Base-by-base conservation (phyloP, 129 eudicot species). In the Arctium lappa region DNA sequence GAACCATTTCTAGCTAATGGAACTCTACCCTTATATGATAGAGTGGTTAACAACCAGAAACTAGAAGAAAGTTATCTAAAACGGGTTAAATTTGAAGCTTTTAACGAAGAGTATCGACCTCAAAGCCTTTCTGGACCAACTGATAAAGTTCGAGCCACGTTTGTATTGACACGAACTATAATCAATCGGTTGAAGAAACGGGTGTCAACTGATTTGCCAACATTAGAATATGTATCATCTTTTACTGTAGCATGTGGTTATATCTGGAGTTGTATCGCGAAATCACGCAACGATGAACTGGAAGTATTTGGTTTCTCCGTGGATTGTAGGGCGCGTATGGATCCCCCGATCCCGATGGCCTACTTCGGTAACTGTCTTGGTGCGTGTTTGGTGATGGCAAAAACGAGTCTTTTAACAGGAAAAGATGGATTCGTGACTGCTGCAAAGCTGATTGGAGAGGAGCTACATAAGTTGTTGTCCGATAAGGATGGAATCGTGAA, bases 61-160 rank as follows among this genome's bases (percentile, higher is more conserved):
- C 85, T 76, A 4, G 65, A 34, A 2, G 66, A 62, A 62, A 29
- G 48, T 16, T 42, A 10, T 69, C n/a, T 81, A 12, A 81, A 63
- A 1, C 16, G 2, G 12, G 60, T 2, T 1, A 39, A 40, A 27
- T 15, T 60, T 33, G 44, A 74, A 62, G 3, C 2, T n/a, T 44
- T 68, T 36, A 79, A 37, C 5, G 76, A 71, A 32, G 16, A 74
- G 16, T 74, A 81, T 32, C 44, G 81, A 18, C 39, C 4, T 2
- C 85, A 68, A n/a, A 56, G 8, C 8, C 74, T 74, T n/a, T 13
- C 46, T 12, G 72, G 29, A 62, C 84, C 78, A 6, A 65, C 53
- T 7, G 86, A 84, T 70, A 84, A 37, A 39, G 86, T 84, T 33
- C 88, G 87, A 9, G 90, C 85, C 10, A 82, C 91, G 0, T 80